Evolutionary conservation across 805 yeast species (phyloP), one percentile per base, ranked within the genome.

Genomic region (Kuraishia molischiana): DNA sequence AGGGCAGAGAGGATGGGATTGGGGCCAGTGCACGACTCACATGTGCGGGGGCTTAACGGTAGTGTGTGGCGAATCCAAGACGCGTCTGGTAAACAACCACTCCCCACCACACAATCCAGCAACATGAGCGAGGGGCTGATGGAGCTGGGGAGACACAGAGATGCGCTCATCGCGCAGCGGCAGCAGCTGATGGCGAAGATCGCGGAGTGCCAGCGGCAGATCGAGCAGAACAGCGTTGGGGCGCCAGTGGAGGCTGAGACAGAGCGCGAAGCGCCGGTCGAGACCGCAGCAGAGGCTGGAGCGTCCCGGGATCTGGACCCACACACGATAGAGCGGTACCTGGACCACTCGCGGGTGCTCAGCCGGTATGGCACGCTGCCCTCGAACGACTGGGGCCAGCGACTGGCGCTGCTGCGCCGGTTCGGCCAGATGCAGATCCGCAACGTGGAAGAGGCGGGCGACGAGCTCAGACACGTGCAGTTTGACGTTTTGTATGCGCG

Each of bases 401-500:
- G 62, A 19, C 34, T 56, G 15, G 24, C 41, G 24, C 35, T 50
- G 3, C 38, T 50, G 10, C 42, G 43, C 22, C 14, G 46, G 32
- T 56, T 57, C 37, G 62, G 59, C 1, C 24, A 46, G 35, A 48
- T 58, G 56, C 39, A 41, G 19, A 45, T 56, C 10, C 29, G 34
- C 10, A 41, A 40, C 20, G 17, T 36, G 3, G 43, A n/a, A 31
- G 14, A 17, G 10, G 5, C 26, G 28, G 4, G 10, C 4, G 13
- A 18, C 5, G 26, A 11, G 8, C 10, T 14, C n/a, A 35, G 29
- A 18, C 6, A 26, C 4, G 26, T 52, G n/a, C 29, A 36, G 20
- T 52, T 41, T 24, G 38, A 33, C 4, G 15, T 49, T 17, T 22
- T 21, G 3, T 50, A 46, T 39, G 45, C 41, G 22, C 38, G 40